Base-by-base conservation (phyloP, 2,329 filamentous ascomycete genomes). In the Exserohilum turcica region DNA sequence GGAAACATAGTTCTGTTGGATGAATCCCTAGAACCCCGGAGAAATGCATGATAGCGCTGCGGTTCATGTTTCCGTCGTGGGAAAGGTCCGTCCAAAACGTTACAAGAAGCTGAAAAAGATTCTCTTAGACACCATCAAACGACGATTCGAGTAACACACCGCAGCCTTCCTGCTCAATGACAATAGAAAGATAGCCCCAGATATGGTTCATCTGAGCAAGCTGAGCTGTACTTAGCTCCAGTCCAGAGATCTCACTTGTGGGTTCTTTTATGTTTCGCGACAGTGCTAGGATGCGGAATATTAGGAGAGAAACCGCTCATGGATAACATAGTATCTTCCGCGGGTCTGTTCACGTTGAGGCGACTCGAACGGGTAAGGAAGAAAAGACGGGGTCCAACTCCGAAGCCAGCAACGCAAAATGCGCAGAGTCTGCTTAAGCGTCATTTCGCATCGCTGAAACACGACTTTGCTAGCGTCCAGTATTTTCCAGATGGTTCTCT, bases 311-410 rank as follows among this genome's bases (percentile, higher is more conserved):
- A 51, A 55, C 21, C 32, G 37, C 43, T 55, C 18, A 19, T 55
- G 27, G 47, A 44, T 44, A 16, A 18, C 8, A 16, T 55, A 55
- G 47, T 55, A 55, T 40, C 47, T 55, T 43, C 16, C 31, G 31
- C n/a, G 1, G 7, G 53, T 56, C 10, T 37, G 37, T 52, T 56
- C 33, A 28, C 43, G 48, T 56, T 52, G 27, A 40, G 39, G 48
- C 6, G 48, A 27, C 43, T 56, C 19, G 15, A 56, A 56, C 10
- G 33, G 44, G 29, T 36, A 56, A 9, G 33, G 18, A 37, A 56
- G 53, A 16, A 56, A 56, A 32, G 43, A 56, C 15, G 48, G 39
- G 3, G 53, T 56, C 48, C 12, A 56, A 48, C 53, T 56, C 32
- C 28, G 32, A 29, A 56, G 48, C 48, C 43, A 56, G 52, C 43